Conservation (phyloP, 2,329 filamentous ascomycete species). For the Pseudomassariella vexata region DNA sequence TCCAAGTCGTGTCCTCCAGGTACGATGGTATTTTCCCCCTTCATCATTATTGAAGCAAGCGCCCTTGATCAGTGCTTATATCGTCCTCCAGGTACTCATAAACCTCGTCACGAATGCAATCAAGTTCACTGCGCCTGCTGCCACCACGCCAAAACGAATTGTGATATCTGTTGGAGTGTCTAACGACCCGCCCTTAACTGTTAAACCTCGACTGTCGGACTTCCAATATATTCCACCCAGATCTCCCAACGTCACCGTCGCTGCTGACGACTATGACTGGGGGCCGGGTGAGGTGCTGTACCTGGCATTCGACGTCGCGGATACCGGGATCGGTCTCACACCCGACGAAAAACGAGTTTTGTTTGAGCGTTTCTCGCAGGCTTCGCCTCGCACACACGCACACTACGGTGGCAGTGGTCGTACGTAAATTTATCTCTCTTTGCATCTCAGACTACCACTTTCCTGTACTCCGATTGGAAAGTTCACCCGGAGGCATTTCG, state of each 20-base stretch:
- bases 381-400: slow-evolving; percentile 40
- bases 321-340: slow-evolving; percentile 59
- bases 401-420: slow-evolving; percentile 59
- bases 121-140: slow-evolving; percentile 56
- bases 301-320: slow-evolving; percentile 49
- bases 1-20: slow-evolving; percentile 51
- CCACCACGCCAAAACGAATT: slow-evolving; percentile 30
- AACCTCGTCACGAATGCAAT: slow-evolving; percentile 57
- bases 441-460: too few species aligned
- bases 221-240: slow-evolving; percentile 26
- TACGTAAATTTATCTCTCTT: too few species aligned
- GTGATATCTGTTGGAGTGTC: slow-evolving; percentile 46
- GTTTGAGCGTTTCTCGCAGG: slow-evolving; percentile 64
- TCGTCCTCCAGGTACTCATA: slow-evolving; percentile 55
- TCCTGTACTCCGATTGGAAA: too few species aligned
- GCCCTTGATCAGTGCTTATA: too few species aligned
- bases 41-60: too few species aligned
- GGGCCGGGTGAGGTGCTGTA: slow-evolving; percentile 27
- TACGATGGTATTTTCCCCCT: too few species aligned
- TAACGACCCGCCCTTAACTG: slow-evolving; percentile 25
- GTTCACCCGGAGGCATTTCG: too few species aligned
- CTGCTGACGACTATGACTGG: slow-evolving; percentile 27
- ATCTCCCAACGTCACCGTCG: slow-evolving; percentile 9
- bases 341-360: slow-evolving; percentile 58
- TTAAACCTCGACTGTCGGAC: slow-evolving; percentile 13